Conservation (phyloP, 192 early-diverging fungal genomes). For the Rhizophagus clarus region DNA sequence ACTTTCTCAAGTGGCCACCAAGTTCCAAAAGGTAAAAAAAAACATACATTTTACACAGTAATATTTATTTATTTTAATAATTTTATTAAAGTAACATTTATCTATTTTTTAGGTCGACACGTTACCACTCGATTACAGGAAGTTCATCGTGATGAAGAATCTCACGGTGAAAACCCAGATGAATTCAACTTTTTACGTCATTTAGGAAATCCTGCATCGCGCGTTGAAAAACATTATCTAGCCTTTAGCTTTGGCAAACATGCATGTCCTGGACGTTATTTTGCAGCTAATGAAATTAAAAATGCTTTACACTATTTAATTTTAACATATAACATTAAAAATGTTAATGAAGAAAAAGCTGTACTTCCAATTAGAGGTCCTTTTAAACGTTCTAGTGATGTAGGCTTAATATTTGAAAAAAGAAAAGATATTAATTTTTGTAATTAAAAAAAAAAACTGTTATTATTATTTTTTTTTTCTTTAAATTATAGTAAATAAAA, state of each 20-base stretch:
- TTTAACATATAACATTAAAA: constrained; percentile 10
- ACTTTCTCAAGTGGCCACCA: constrained; percentile 11
- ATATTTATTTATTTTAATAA: no score
- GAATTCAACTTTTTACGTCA: constrained; percentile 1
- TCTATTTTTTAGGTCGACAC: neutral
- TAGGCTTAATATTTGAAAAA: neutral
- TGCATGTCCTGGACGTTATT: constrained; percentile 15
- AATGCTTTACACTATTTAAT: neutral
- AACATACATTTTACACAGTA: no score
- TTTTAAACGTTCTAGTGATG: neutral
- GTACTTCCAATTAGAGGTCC: neutral
- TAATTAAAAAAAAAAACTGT: no score
- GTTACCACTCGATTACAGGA: neutral
- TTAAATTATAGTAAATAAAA: no score
- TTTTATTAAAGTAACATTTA: neutral
- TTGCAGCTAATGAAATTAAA: neutral
- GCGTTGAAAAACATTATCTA: neutral
- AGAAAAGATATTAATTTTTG: neutral
- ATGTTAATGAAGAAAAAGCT: neutral
- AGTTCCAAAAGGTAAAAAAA: constrained; percentile 9
- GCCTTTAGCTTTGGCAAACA: constrained; percentile 10
- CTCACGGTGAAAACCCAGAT: neutral
- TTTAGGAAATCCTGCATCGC: neutral
- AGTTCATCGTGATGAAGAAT: neutral
- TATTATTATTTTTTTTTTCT: no score